Percentiles rank a stretch among this genome's conserved stretches.
Conservation (phyloP, 805 yeast genomes). For the Metschnikowia santaceciliae region DNA sequence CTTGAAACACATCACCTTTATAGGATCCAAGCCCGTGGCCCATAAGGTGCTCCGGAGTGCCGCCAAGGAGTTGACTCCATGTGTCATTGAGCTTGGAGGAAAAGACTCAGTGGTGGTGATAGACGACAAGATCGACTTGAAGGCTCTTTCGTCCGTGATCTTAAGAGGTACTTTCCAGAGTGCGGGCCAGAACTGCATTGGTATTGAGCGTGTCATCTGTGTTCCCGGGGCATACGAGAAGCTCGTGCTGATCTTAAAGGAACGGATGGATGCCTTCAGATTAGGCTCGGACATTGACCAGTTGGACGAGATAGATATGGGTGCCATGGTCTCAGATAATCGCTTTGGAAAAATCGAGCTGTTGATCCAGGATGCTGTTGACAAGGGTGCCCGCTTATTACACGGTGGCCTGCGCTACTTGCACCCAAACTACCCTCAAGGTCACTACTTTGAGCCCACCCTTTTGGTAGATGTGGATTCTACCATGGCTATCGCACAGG, state of each 20-base stretch:
- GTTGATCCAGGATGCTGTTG: slow-evolving; percentile 69
- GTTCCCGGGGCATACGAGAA: slow-evolving; percentile 63
- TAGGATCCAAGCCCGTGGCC: slow-evolving; percentile 94
- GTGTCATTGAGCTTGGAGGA: slow-evolving; percentile 95
- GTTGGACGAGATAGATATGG: slow-evolving; percentile 88
- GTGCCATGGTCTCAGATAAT: slow-evolving; percentile 84
- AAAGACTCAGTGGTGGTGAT: slow-evolving; percentile 87
- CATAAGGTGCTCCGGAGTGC: slow-evolving; percentile 83
- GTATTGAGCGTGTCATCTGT: slow-evolving; percentile 90
- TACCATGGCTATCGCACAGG: slow-evolving; percentile 71
- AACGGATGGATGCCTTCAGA: slow-evolving; percentile 59
- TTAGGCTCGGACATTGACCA: slow-evolving; percentile 92
- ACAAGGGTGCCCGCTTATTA: slow-evolving; percentile 73
- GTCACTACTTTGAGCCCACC: slow-evolving; percentile 91
- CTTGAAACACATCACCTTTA: slow-evolving; percentile 84
- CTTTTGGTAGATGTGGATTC: slow-evolving; percentile 76
- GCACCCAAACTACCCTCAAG: slow-evolving; percentile 94
- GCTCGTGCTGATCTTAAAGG: slow-evolving; percentile 52
- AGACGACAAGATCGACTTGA: slow-evolving; percentile 64
- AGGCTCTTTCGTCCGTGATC: slow-evolving; percentile 63
- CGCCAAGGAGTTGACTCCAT: slow-evolving; percentile 82
- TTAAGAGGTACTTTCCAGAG: slow-evolving; percentile 97
- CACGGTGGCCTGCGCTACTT: slow-evolving; percentile 75
- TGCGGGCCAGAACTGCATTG: slow-evolving; percentile 97
- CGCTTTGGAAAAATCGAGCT: slow-evolving; percentile 66